Evolutionary conservation across 1,284 basidiomycete genomes (phyloP).

Genomic region (Malassezia cuniculi): DNA sequence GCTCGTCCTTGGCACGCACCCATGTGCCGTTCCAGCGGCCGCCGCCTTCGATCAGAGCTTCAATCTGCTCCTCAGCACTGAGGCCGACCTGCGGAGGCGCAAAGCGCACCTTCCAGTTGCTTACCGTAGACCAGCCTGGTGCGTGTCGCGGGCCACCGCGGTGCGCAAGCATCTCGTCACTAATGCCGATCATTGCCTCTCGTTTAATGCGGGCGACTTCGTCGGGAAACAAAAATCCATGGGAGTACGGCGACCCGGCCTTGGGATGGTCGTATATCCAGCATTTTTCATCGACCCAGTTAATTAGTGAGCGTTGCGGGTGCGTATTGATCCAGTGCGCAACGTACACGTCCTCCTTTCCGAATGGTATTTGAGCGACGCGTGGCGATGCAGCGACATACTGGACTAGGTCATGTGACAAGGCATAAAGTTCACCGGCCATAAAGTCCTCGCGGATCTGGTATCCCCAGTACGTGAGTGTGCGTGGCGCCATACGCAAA

Average conservation of each 20-base stretch:
- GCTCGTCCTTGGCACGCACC: conserved; percentile 26
- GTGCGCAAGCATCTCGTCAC: conserved; percentile 42
- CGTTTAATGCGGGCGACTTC: conserved; percentile 59
- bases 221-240: conserved; percentile 92
- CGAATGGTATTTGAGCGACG: conserved; percentile 58
- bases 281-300: conserved; percentile 82
- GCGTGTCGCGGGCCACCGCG: conserved; percentile 46
- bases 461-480: conserved; percentile 41
- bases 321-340: conserved; percentile 85
- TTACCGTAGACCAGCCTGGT: conserved; percentile 72
- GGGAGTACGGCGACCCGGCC: conserved; percentile 72
- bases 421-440: conserved; percentile 85
- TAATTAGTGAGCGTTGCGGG: conserved; percentile 63
- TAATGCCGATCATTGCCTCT: conserved; percentile 45
- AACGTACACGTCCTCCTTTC: conserved; percentile 86
- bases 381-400: conserved; percentile 66
- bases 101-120: conserved; percentile 71
- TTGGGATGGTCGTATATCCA: conserved; percentile 98
- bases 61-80: conserved; percentile 61
- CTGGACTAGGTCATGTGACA: conserved; percentile 78
- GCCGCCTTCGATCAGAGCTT: conserved; percentile 78
- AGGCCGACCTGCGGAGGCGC: conserved; percentile 58
- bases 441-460: conserved; percentile 56
- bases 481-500: conserved; percentile 34
- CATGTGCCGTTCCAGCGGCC: conserved; percentile 51